Percentiles rank a stretch among this genome's conserved stretches.
phyloP scores from a whole-genome alignment of 176 grass and related monocot genomes.

The bread wheat (Triticum aestivum) region DNA sequence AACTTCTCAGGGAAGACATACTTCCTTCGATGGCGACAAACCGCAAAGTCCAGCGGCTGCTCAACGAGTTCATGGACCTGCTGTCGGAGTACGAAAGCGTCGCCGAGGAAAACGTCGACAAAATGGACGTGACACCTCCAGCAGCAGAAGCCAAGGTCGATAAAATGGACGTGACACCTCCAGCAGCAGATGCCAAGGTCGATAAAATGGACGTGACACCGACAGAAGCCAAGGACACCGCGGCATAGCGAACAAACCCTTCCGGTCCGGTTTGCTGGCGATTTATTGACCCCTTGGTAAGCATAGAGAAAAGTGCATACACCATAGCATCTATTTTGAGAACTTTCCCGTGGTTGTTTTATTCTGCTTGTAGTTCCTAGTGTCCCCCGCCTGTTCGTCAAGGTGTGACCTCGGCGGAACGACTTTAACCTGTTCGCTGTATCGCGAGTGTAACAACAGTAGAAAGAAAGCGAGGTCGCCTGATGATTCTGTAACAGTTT shows the following conservation, averaged over 20 bases:
- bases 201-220: not conserved
- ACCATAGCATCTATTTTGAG: not conserved
- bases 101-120: conserved; percentile 35
- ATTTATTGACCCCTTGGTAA: conserved; percentile 50
- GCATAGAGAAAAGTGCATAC: conserved; percentile 33
- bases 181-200: not conserved
- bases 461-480: conserved; percentile 34
- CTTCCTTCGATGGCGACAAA: conserved; percentile 90
- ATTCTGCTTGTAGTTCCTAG: conserved; percentile 36
- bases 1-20: conserved; percentile 80
- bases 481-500: conserved; percentile 38
- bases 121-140: conserved; percentile 28
- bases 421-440: conserved; percentile 22
- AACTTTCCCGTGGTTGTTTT: conserved; percentile 15
- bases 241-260: conserved; percentile 6
- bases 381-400: not conserved
- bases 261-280: conserved; percentile 15
- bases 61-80: conserved; percentile 95
- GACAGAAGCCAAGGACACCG: not conserved
- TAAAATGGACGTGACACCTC: not conserved
- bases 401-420: conserved; percentile 19
- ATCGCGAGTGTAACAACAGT: conserved; percentile 55
- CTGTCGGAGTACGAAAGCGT: conserved; percentile 63
- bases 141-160: not conserved
- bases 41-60: conserved; percentile 83